Conservation (phyloP, 192 early-diverging fungal species). For the Geranomyces michiganensis region DNA sequence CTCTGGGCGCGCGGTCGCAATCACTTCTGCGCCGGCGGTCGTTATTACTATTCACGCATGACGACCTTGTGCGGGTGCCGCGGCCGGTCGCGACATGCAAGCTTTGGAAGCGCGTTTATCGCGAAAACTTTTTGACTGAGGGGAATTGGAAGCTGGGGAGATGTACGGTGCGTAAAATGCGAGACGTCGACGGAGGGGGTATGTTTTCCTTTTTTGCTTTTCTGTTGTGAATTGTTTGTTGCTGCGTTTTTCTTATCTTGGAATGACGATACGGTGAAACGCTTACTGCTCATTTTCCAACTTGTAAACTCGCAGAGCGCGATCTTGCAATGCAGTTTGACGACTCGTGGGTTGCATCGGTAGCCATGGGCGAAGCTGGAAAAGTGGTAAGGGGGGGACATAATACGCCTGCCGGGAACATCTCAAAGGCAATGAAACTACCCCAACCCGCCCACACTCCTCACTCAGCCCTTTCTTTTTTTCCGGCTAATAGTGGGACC, state of each 20-base stretch:
- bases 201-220: not conserved
- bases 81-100: conserved; percentile 23
- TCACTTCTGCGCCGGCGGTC: not conserved
- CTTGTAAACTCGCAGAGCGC: conserved; percentile 9
- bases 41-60: not conserved
- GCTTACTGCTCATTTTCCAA: not conserved
- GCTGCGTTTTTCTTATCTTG: not conserved
- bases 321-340: conserved; percentile 51
- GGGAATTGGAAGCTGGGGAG: conserved; percentile 45
- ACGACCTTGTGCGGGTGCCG: conserved; percentile 13
- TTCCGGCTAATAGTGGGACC: conserved; percentile 45
- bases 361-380: conserved; percentile 38
- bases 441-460: not conserved
- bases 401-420: too few relatives aligned
- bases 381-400: conserved; percentile 27
- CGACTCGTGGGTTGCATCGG: conserved; percentile 48
- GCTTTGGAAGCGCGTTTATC: conserved; percentile 51
- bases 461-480: not conserved
- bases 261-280: not conserved
- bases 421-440: too few relatives aligned
- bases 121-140: conserved; percentile 48
- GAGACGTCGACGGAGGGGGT: not conserved
- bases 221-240: not conserved
- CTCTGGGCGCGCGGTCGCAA: not conserved
- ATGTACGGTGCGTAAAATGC: conserved; percentile 20